Percentiles rank a stretch among this genome's conserved stretches.
phyloP scores from a whole-genome alignment of 2,329 filamentous ascomycete genomes.

The Sphaerulina populicola region DNA sequence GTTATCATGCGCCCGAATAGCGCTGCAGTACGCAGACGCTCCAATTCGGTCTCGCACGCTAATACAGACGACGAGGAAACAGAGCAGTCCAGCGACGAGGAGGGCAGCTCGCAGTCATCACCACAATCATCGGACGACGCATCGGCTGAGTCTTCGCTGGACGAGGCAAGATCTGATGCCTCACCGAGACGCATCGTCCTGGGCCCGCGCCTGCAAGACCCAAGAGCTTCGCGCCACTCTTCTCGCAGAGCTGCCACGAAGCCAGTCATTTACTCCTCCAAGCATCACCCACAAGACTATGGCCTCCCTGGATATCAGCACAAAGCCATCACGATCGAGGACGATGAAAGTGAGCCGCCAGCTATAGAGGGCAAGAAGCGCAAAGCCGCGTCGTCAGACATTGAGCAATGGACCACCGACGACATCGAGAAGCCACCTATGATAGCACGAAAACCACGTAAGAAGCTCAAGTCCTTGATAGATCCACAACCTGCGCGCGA shows the following conservation, averaged over 20 bases:
- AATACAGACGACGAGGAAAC: not conserved
- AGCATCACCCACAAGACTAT: constrained; percentile 25
- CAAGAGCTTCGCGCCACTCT: constrained; percentile 22
- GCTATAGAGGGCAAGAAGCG: constrained; percentile 4
- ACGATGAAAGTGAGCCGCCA: not conserved
- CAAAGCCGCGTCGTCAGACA: not conserved
- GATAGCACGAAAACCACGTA: constrained; percentile 2
- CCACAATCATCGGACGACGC: not conserved
- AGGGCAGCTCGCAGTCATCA: not conserved
- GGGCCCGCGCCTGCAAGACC: constrained; percentile 16
- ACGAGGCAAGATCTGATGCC: not conserved
- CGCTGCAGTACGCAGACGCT: constrained; percentile 10
- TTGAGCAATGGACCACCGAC: constrained; percentile 1
- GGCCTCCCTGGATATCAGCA: constrained; percentile 18
- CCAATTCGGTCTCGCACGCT: constrained; percentile 9
- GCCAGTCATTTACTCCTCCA: constrained; percentile 20
- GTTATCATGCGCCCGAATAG: constrained; percentile 19
- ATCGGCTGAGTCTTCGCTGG: constrained; percentile 6
- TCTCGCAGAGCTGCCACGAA: constrained; percentile 19
- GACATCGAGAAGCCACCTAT: not conserved
- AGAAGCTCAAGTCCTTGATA: constrained; percentile 13
- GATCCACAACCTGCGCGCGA: not conserved
- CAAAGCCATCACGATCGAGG: constrained; percentile 7
- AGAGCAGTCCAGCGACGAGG: constrained; percentile 2
- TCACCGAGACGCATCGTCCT: not conserved